Evolutionary conservation across 2,329 filamentous ascomycete genomes (phyloP).

Genomic region (Magnaporthiopsis incrustans): DNA sequence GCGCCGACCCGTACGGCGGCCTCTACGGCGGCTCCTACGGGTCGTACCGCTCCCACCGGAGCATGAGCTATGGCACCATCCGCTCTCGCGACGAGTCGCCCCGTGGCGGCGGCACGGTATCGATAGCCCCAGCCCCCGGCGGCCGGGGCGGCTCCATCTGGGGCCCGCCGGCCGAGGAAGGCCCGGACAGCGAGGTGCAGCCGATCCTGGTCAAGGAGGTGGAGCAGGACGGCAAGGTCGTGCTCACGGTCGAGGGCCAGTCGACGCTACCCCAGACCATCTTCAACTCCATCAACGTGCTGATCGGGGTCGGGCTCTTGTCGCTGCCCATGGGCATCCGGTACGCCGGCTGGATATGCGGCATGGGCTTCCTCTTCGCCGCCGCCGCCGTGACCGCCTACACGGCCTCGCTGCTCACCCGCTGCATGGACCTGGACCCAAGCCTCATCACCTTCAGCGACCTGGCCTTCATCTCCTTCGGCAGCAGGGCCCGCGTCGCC

Average conservation of each 20-base stretch:
- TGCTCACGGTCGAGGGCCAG: constrained; percentile 80
- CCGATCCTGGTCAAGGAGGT: constrained; percentile 83
- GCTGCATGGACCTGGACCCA: constrained; percentile 79
- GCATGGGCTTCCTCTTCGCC: constrained; percentile 64
- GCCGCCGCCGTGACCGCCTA: constrained; percentile 74
- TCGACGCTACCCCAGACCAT: constrained; percentile 94
- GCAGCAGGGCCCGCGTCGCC: constrained; percentile 68
- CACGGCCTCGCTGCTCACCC: constrained; percentile 76
- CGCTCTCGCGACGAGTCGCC: constrained; percentile 19
- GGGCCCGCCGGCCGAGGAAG: constrained; percentile 25
- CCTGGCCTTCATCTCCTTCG: constrained; percentile 84
- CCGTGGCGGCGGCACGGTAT: neutral
- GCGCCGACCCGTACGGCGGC: constrained; percentile 8
- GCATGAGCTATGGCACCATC: constrained; percentile 51
- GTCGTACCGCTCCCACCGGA: constrained; percentile 26
- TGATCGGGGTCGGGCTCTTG: constrained; percentile 84
- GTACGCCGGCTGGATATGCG: constrained; percentile 82
- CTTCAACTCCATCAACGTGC: constrained; percentile 91
- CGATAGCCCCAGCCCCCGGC: neutral
- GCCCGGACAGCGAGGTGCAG: constrained; percentile 52
- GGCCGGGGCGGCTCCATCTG: neutral
- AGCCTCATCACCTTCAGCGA: constrained; percentile 92
- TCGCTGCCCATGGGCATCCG: constrained; percentile 82
- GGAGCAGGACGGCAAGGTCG: constrained; percentile 77
- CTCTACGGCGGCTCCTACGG: constrained; percentile 53